phyloP scores from a whole-genome alignment of 2,329 filamentous ascomycete species.

The Epichloe brachyelytri region DNA sequence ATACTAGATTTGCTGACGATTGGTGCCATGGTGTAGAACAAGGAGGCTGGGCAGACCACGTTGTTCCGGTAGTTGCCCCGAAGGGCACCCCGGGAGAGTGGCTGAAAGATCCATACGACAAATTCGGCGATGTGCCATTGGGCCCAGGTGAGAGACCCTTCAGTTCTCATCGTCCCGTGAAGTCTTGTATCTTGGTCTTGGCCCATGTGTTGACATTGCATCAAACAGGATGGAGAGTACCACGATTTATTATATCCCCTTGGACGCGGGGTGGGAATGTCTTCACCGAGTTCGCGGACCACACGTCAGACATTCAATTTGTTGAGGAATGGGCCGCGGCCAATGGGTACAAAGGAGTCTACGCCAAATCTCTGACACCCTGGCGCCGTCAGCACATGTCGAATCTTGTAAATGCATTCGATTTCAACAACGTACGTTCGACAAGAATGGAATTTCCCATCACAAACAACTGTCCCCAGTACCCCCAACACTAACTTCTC shows the following conservation, averaged over 20 bases:
- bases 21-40: constrained; percentile 23
- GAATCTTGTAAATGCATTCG: constrained; percentile 20
- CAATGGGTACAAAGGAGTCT: constrained; percentile 21
- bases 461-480: not conserved
- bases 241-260: constrained; percentile 40
- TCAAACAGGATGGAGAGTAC: constrained; percentile 27
- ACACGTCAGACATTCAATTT: constrained; percentile 40
- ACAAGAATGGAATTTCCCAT: not conserved
- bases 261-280: constrained; percentile 40
- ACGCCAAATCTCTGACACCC: constrained; percentile 10
- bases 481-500: not conserved
- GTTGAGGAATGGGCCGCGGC: constrained; percentile 30
- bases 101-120: constrained; percentile 27
- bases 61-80: constrained; percentile 33
- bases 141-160: constrained; percentile 14
- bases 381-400: constrained; percentile 18
- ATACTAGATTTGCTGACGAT: not conserved
- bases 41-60: constrained; percentile 41
- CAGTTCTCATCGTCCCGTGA: too few species aligned
- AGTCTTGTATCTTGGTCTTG: too few species aligned
- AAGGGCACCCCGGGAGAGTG: constrained; percentile 36
- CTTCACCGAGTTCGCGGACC: constrained; percentile 39
- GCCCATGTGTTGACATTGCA: not conserved
- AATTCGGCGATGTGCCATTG: constrained; percentile 11
- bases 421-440: constrained; percentile 24